phyloP scores from a whole-genome alignment of 202 grass and related monocot genomes.

The Musa balbisiana region DNA sequence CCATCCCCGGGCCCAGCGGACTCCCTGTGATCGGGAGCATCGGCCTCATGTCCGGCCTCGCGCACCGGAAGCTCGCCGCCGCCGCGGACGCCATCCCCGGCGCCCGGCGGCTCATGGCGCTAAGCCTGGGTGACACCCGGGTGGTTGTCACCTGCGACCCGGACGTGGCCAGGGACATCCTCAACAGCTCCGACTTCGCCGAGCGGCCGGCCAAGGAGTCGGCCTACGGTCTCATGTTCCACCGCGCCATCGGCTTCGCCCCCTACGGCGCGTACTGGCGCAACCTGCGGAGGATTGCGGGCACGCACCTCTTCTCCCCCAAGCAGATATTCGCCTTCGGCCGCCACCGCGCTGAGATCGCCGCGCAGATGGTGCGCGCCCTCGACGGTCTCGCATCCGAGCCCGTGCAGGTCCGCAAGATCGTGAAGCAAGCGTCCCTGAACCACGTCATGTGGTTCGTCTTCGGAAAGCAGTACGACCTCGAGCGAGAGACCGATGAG shows the following conservation, averaged over 20 bases:
- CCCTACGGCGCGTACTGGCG: conserved; percentile 69
- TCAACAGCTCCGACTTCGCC: conserved; percentile 48
- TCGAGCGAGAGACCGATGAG: conserved; percentile 43
- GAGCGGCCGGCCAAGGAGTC: conserved; percentile 80
- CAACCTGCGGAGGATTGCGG: conserved; percentile 54
- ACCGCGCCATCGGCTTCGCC: conserved; percentile 95
- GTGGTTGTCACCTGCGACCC: conserved; percentile 52
- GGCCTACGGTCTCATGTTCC: conserved; percentile 70
- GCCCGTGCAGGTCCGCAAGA: conserved; percentile 30
- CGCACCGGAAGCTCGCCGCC: conserved; percentile 61
- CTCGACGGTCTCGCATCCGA: not conserved
- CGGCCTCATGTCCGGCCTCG: conserved; percentile 72
- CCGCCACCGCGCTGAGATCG: conserved; percentile 45
- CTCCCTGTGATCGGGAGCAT: conserved; percentile 70
- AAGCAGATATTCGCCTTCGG: conserved; percentile 58
- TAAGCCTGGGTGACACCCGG: conserved; percentile 61
- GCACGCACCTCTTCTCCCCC: conserved; percentile 76
- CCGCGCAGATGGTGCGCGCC: conserved; percentile 43
- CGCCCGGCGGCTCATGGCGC: conserved; percentile 50
- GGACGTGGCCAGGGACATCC: conserved; percentile 59
- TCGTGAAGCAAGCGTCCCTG: conserved; percentile 53
- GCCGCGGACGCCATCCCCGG: conserved; percentile 9
- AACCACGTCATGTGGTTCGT: conserved; percentile 81
- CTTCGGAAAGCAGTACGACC: conserved; percentile 53
- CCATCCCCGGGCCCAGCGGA: conserved; percentile 45